Base-by-base conservation (phyloP, 192 early-diverging fungal genomes). In the Endogone sp. region DNA sequence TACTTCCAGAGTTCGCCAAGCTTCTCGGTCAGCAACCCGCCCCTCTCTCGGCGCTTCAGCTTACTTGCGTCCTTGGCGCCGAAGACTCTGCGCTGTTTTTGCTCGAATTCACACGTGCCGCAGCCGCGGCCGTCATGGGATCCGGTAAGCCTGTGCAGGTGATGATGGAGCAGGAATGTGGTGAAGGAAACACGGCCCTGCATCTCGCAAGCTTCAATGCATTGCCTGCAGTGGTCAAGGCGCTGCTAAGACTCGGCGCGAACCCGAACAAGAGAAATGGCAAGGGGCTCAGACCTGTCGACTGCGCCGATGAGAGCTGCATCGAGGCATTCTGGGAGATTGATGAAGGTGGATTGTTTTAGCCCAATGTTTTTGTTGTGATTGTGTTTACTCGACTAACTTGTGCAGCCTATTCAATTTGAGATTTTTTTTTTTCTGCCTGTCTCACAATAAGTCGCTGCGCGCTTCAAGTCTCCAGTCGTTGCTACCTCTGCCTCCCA, bases 241-340 rank as follows among this genome's bases (percentile, higher is more conserved):
- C 9, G 27, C 59, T 60, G 22, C 22, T 60, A 10, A 28, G 27
- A 21, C 22, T 60, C 9, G 59, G 59, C 2, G 27, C 27, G 10
- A 60, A 60, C 21, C 59, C 59, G 27, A 60, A 60, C 22, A 60
- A 22, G 59, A 23, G 59, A 26, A 60, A 60, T 22, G 24, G 59
- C 9, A 23, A 28, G 59, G 27, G 27, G 22, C 22, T 60, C 10
- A 60, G 59, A 22, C 24, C 59, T 23, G 59, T 60, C 24, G 59
- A 60, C 21, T 60, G 59, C 59, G 59, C 59, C 9, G 59, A 60
- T 22, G 59, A 23, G 27, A 60, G 24, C 22, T 60, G 59, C 21
- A 28, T 8, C 27, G 59, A 8, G 10, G 59, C 59, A 22, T 60
- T 60, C 22, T 26, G 22, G 22, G 59, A 28, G 1, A 23, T 60